Base-by-base conservation (phyloP, 805 yeast species). In the Cyberlindnera americana region DNA sequence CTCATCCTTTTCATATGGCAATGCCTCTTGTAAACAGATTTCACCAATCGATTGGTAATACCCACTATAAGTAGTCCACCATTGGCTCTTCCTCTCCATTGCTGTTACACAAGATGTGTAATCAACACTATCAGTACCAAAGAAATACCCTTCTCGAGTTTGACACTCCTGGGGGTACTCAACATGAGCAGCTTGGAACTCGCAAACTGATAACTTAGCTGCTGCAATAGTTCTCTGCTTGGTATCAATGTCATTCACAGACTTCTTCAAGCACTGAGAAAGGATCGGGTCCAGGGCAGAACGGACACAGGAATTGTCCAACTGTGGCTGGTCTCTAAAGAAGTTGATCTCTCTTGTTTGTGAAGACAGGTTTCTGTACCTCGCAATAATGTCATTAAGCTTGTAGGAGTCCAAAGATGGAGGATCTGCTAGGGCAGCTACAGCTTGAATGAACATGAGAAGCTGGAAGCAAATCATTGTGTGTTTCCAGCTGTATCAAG, bases 61-160 rank as follows among this genome's bases (percentile, higher is more conserved):
- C 0, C 87, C 87, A 46, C 79, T 79, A 52, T 73, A 82, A 0
- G 82, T 77, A 0, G 89, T 81, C 91, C 91, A 83, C 72, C 81
- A 77, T 48, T 81, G 83, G 0, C 77, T 65, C 3, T 65, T 60
- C 17, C 50, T 50, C 39, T 75, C 74, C 28, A 76, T 45, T 3
- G 62, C 58, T 4, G 47, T 36, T 22, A 77, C 60, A 44, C 83
- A 78, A 1, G 41, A 46, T 16, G 57, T 56, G 33, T 57, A 48
- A 25, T 59, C 47, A 5, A 52, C 40, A 4, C 37, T 33, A 10
- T 40, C 44, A 11, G 35, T 29, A 7, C 42, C 31, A 19, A 32
- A 33, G 36, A 32, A 40, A 47, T 71, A 67, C 1, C 41, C n/a
- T 30, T 21, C 19, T 4, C 29, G 23, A 6, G 36, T 14, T 7